Evolutionary conservation across 225 moss, liverwort and hornwort species (phyloP).

Genomic region (Rhytidiadelphus loreus): DNA sequence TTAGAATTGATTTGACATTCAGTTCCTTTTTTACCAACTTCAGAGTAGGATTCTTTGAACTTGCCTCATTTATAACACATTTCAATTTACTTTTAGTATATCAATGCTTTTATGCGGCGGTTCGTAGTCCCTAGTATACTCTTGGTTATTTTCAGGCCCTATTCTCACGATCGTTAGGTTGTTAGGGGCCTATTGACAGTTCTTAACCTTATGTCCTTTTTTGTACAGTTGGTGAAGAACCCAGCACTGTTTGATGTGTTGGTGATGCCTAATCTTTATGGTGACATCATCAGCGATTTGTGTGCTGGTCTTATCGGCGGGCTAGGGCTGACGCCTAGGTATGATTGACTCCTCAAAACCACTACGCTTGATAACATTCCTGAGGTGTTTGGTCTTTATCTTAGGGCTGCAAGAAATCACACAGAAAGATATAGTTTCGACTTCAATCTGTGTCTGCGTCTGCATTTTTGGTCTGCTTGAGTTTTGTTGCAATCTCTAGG

Average conservation of each 20-base stretch:
- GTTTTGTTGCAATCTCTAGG: background rate
- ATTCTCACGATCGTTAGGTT: background rate
- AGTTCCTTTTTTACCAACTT: background rate
- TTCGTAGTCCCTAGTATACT: background rate
- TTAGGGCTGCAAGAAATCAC: background rate
- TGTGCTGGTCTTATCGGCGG: slow-evolving; percentile 97
- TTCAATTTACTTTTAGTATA: background rate
- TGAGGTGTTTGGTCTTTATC: background rate
- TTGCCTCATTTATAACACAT: background rate
- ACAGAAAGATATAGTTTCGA: background rate
- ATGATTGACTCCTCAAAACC: background rate
- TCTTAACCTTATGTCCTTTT: background rate
- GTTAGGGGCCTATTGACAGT: background rate
- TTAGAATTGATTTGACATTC: background rate
- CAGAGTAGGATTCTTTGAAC: background rate
- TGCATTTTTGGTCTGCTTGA: background rate
- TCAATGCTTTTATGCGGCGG: background rate
- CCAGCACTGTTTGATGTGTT: slow-evolving; percentile 90
- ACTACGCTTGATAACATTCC: background rate
- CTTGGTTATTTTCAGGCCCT: background rate
- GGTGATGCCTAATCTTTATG: slow-evolving; percentile 96
- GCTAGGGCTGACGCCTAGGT: slow-evolving; percentile 90
- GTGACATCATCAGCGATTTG: slow-evolving; percentile 96
- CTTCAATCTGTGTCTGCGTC: background rate
- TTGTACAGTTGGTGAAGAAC: slow-evolving; percentile 86